Base-by-base conservation (phyloP, 306 rosid genomes). In the Cotoneaster glaucophyllus region DNA sequence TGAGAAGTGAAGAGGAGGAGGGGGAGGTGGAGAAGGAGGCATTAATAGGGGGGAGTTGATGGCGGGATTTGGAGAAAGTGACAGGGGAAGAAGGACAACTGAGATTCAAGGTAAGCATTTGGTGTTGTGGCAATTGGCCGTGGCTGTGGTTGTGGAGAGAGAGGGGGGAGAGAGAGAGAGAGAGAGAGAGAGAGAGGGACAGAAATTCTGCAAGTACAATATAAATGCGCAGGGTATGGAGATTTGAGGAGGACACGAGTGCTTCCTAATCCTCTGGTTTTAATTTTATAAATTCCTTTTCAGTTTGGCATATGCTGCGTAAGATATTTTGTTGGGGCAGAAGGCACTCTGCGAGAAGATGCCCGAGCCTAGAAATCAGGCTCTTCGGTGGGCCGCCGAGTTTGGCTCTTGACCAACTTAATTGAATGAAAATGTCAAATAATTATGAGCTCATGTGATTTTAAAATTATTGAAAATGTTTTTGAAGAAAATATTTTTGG, bases 41-140 rank as follows among this genome's bases (percentile, higher is more conserved):
- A 77, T 85, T 82, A 22, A 75, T 76, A 81, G 81, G 59, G 77
- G 79, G 67, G 77, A 15, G 72, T 14, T 63, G 82, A 77, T 52
- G 81, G 48, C 43, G 69, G 74, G 85, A 82, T 84, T 83, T 83
- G 71, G 73, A 68, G 87, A 83, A 64, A 84, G 80, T 25, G 87
- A 85, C 73, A 11, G 90, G 13, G 75, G 96, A 76, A 10, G 89
- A 59, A 9, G 87, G 82, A 66, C 52, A 71, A 62, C 31, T 69
- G 76, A 76, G 79, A 82, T 83, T 87, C 32, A 83, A 74, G 74
- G 94, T 62, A 14, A 84, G 75, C 97, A 93, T 93, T 74, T 76
- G 75, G 28, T 53, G 8, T 65, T 75, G 29, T 34, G 22, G 67
- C 26, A 53, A 17, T 22, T 28, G 28, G 48, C 29, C 13, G 73